Evolutionary conservation across 305 asterid species (phyloP), one percentile per base, ranked within the genome.

Genomic region (Rubia occidens): DNA sequence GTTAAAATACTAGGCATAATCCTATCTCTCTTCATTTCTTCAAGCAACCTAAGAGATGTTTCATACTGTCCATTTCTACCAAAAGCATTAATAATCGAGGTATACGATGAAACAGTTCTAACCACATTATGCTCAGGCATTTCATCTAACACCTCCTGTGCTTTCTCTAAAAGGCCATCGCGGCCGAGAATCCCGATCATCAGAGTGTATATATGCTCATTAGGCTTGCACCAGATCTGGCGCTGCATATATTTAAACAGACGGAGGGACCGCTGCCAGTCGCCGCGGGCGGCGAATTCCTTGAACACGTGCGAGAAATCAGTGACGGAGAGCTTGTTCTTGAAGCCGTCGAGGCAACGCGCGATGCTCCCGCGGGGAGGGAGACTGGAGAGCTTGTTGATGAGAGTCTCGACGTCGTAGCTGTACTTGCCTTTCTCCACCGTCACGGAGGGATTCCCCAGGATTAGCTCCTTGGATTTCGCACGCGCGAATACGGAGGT

Each of bases 321-420:
- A 32, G 92, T 82, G 66, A 89, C 88, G 17, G 96, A 88, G 54
- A 94, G 85, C 88, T 90, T 90, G 87, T 85, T 89, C 70, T 87
- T 88, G 85, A 90, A 89, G n/a, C 93, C 54, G 63, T 90, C 98
- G 35, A 93, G 90, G 76, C 97, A 90, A 11, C 98, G 90, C 13
- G 97, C 96, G 60, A 90, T 89, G 88, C 98, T 94, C 66, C 98
- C 98, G 21, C 98, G 96, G 14, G 99, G 98, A 11, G 99, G 97
- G 62, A 94, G 90, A 78, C 95, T 84, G 35, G 99, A 87, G 72
- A 94, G 97, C 82, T 94, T 94, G 83, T 94, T 86, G 84, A 94
- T 90, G 74, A 94, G 88, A 71, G 97, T 88, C 82, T 94, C 97
- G 40, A 94, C 97, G 76, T 90, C 95, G 84, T 94, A 94, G 79